Percentiles rank a stretch among this genome's conserved stretches.
Evolutionary conservation across 768 basidiomycete species (phyloP).

Genomic region (Thelephora ganbajun): DNA sequence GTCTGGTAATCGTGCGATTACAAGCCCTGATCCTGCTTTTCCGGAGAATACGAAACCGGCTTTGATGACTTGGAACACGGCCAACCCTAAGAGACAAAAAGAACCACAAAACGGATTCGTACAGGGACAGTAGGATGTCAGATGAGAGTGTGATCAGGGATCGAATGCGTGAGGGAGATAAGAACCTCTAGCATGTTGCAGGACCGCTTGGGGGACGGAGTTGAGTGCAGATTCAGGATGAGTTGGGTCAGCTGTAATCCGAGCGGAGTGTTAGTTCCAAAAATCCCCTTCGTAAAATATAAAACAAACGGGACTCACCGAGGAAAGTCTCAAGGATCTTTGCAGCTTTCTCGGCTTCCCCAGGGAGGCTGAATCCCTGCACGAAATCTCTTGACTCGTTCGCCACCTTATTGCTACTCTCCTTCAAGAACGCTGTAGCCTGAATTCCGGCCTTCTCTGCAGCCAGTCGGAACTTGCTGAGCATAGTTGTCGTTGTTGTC

Average conservation of each 20-base stretch:
- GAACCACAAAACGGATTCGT: not conserved
- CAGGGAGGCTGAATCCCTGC: constrained; percentile 78
- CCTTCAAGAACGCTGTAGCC: constrained; percentile 61
- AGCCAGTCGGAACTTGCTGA: constrained; percentile 70
- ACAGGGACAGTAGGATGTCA: constrained; percentile 1
- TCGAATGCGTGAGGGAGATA: not conserved
- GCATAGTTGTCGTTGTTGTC: constrained; percentile 30
- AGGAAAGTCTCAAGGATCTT: constrained; percentile 84
- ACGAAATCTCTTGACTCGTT: constrained; percentile 67
- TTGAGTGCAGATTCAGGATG: constrained; percentile 87
- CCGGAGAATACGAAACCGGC: constrained; percentile 93
- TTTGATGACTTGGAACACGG: constrained; percentile 88
- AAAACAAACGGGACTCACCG: constrained; percentile 28
- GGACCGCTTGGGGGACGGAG: constrained; percentile 82
- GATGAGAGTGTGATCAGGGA: not conserved
- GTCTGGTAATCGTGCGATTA: constrained; percentile 85
- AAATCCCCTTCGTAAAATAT: too few species aligned
- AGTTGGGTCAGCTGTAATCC: constrained; percentile 61
- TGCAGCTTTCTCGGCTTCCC: constrained; percentile 89
- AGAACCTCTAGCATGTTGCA: constrained; percentile 78
- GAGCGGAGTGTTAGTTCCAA: not conserved
- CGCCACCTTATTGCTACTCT: constrained; percentile 53
- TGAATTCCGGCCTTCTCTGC: constrained; percentile 75
- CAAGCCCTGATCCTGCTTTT: constrained; percentile 85
- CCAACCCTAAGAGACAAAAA: constrained; percentile 46